These are phyloP conservation scores for Chenopodium suecicum DNA, from an alignment of 148 eudicot genomes.

Conservation along the genomic window DNA sequence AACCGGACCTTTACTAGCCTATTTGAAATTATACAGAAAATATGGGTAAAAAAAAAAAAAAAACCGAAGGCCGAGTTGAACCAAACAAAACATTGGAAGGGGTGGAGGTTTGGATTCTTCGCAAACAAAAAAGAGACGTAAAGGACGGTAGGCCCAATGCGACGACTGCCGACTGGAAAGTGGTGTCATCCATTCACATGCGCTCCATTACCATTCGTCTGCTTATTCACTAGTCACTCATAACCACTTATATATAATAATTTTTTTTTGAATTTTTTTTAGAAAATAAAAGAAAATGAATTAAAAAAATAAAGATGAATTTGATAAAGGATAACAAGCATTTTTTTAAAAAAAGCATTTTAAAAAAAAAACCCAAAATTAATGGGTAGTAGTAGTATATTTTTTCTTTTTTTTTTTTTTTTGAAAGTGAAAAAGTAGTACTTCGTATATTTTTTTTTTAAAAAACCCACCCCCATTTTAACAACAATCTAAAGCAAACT, in stretches of 20 bases:
- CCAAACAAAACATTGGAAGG: background rate
- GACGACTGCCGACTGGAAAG: background rate
- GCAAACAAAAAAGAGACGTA: background rate
- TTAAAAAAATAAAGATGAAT: no score
- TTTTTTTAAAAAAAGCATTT: no score
- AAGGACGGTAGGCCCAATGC: conserved; percentile 1
- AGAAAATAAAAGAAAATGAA: no score
- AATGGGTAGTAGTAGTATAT: background rate
- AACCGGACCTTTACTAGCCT: no score
- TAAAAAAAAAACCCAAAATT: background rate
- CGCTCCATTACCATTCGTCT: background rate
- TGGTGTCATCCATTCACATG: conserved; percentile 2
- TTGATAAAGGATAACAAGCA: no score
- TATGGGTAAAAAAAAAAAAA: no score
- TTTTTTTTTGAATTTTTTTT: background rate
- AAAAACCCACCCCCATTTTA: background rate
- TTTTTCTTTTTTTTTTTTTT: no score
- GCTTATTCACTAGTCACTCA: conserved; percentile 1
- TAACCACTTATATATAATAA: background rate
- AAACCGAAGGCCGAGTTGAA: no score
- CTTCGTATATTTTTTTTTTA: background rate
- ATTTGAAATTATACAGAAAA: no score
- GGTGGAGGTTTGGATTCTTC: conserved; percentile 4
- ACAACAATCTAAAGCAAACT: conserved; percentile 7
- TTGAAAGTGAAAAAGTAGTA: no score